A percentile compares a stretch with the other conserved stretches of the same genome.
Evolutionary conservation across 2,329 filamentous ascomycete genomes (phyloP).

Genomic region (Colletotrichum sublineola): DNA sequence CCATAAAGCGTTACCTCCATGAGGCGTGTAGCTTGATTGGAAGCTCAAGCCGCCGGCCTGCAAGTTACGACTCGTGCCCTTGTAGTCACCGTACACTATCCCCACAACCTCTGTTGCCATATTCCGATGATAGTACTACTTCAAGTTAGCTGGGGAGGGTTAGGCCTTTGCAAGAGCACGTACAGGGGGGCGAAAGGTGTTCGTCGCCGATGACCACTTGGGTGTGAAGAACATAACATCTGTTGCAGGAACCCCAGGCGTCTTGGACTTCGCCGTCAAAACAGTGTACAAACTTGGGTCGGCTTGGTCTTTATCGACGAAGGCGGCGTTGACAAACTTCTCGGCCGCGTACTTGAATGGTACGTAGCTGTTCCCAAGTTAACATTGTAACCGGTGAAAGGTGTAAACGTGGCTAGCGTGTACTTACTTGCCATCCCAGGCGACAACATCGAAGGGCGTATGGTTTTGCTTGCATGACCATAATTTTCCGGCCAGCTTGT

Average conservation of each 20-base stretch:
- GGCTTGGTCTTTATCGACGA: slow-evolving; percentile 71
- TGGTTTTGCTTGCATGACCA: slow-evolving; percentile 71
- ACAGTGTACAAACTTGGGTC: slow-evolving; percentile 74
- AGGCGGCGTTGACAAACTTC: slow-evolving; percentile 69
- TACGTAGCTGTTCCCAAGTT: slow-evolving; percentile 39
- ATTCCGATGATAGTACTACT: slow-evolving; percentile 68
- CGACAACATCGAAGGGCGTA: slow-evolving; percentile 75
- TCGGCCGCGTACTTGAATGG: slow-evolving; percentile 65
- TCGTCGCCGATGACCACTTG: slow-evolving; percentile 70
- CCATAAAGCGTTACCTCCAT: slow-evolving; percentile 43
- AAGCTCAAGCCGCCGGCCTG: slow-evolving; percentile 49
- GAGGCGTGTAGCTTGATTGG: slow-evolving; percentile 49
- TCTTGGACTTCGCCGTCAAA: slow-evolving; percentile 67
- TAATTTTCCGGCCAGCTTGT: slow-evolving; percentile 71
- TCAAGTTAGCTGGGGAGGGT: slow-evolving; percentile 12
- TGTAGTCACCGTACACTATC: slow-evolving; percentile 53
- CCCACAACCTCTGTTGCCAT: slow-evolving; percentile 66
- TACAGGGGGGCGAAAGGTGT: slow-evolving; percentile 67
- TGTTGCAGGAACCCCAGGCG: slow-evolving; percentile 65
- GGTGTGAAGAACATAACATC: slow-evolving; percentile 76
- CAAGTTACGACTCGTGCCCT: slow-evolving; percentile 47
- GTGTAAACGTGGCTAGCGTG: slow-evolving; percentile 53
- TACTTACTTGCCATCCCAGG: slow-evolving; percentile 75
- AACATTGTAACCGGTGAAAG: background rate
- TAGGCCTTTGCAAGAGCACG: background rate